These are phyloP conservation scores for Hemerocallis citrina DNA, from an alignment of 106 monocot genomes.

Conservation along the genomic window DNA sequence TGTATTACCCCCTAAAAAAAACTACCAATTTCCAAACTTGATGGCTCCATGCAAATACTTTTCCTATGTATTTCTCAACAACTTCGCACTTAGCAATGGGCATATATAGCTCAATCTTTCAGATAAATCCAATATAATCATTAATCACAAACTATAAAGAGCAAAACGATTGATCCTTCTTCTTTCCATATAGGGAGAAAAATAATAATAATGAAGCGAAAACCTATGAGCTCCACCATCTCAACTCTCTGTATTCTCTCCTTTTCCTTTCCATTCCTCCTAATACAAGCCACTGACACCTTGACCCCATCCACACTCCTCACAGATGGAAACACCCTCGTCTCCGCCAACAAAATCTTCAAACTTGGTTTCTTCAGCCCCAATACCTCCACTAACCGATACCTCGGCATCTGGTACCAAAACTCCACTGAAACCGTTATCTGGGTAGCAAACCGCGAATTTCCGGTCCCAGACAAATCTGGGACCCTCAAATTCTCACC, in stretches of 20 bases:
- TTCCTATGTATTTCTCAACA: too few species aligned
- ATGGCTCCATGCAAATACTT: too few species aligned
- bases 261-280: background rate
- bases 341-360: constrained; percentile 19
- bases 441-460: constrained; percentile 59
- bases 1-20: too few species aligned
- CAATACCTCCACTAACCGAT: constrained; percentile 14
- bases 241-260: background rate
- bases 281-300: background rate
- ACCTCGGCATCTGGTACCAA: constrained; percentile 46
- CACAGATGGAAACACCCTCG: constrained; percentile 19
- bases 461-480: constrained; percentile 14
- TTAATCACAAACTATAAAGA: too few species aligned
- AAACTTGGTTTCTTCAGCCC: constrained; percentile 47
- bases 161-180: too few species aligned
- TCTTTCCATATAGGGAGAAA: too few species aligned
- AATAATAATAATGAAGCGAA: too few species aligned
- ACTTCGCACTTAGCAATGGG: too few species aligned
- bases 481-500: constrained; percentile 12
- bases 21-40: too few species aligned
- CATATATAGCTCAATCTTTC: too few species aligned
- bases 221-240: background rate
- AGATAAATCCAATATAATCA: too few species aligned
- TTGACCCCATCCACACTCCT: background rate
- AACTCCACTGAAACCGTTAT: constrained; percentile 13